Conservation (phyloP, 805 yeast genomes). For the Candida coquimbonensis region DNA sequence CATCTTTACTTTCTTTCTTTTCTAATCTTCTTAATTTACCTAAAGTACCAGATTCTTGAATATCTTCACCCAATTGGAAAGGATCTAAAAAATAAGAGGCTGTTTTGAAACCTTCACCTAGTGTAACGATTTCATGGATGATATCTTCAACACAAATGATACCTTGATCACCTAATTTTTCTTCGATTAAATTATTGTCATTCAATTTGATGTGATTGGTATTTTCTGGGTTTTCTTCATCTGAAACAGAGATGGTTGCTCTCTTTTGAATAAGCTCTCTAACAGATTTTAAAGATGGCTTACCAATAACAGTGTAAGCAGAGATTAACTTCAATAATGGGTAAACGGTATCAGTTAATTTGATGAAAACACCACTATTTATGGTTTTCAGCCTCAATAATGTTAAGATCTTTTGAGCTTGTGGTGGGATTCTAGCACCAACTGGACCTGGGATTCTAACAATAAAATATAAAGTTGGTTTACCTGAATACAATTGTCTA, state of each 20-base stretch:
- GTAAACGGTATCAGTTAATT: slow-evolving; percentile 48
- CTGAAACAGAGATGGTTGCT: slow-evolving; percentile 43
- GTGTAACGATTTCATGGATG: slow-evolving; percentile 57
- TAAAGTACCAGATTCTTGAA: slow-evolving; percentile 69
- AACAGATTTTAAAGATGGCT: slow-evolving; percentile 65
- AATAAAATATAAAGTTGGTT: slow-evolving; percentile 51
- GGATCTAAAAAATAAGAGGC: slow-evolving; percentile 62
- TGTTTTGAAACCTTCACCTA: slow-evolving; percentile 59
- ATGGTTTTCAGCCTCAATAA: slow-evolving; percentile 52
- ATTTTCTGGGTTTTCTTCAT: slow-evolving; percentile 27
- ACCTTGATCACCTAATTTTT: slow-evolving; percentile 60
- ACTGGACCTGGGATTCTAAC: slow-evolving; percentile 61
- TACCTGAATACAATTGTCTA: slow-evolving; percentile 32
- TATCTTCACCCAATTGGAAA: slow-evolving; percentile 61
- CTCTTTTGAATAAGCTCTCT: slow-evolving; percentile 73
- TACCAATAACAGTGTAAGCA: slow-evolving; percentile 69
- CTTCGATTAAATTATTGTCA: slow-evolving; percentile 72
- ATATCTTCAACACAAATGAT: slow-evolving; percentile 77
- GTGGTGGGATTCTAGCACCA: slow-evolving; percentile 59
- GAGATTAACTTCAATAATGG: slow-evolving; percentile 62
- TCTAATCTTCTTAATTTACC: slow-evolving; percentile 60
- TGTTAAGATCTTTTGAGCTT: slow-evolving; percentile 51
- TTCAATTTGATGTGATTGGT: slow-evolving; percentile 42
- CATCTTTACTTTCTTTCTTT: slow-evolving; percentile 42
- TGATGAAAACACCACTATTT: slow-evolving; percentile 69